Evolutionary conservation across 441 rosid species (phyloP).

Genomic region (Gossypium laxum): DNA sequence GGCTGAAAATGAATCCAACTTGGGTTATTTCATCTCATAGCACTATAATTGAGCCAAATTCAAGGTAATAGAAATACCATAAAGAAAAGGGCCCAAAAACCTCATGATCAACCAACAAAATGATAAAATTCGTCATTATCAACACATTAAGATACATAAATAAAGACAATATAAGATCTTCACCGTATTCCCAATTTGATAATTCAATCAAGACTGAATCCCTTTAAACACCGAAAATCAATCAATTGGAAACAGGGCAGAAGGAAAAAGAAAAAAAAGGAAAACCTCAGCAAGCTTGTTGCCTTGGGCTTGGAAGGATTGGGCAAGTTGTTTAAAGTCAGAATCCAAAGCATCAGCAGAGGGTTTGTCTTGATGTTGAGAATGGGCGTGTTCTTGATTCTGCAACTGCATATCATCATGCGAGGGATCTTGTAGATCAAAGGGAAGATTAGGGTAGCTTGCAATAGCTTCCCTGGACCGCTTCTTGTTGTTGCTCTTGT

Average conservation of each 20-base stretch:
- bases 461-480: slow-evolving; percentile 36
- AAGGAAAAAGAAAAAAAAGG: not conserved
- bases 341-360: slow-evolving; percentile 11
- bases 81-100: not conserved
- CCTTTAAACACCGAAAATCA: not conserved
- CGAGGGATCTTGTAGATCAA: slow-evolving; percentile 24
- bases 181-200: not conserved
- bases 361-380: slow-evolving; percentile 8
- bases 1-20: not conserved
- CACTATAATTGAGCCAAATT: not conserved
- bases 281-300: slow-evolving; percentile 62
- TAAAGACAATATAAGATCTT: not conserved
- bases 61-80: not conserved
- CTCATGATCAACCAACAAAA: not conserved
- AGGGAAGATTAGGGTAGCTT: slow-evolving; percentile 47
- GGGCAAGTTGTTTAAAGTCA: slow-evolving; percentile 32
- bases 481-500: slow-evolving; percentile 33
- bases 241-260: not conserved
- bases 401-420: slow-evolving; percentile 13
- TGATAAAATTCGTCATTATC: not conserved
- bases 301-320: slow-evolving; percentile 53
- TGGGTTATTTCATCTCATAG: not conserved
- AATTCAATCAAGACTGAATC: not conserved
- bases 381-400: not conserved
- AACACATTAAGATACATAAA: not conserved